Conservation (phyloP, 306 rosid genomes). For the Vigna angularis region DNA sequence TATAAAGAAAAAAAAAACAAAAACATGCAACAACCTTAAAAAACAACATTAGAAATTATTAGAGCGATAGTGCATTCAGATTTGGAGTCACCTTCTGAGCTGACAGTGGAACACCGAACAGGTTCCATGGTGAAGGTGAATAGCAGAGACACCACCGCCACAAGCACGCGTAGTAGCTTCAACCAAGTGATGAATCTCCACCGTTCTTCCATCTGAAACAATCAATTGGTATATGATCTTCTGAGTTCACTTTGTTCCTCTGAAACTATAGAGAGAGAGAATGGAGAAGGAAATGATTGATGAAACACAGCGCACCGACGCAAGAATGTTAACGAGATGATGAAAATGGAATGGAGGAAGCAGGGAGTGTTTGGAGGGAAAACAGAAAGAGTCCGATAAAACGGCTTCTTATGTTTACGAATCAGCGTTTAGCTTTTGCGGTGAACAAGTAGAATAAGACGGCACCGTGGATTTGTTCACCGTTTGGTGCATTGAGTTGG, state of each 20-base stretch:
- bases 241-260: neutral
- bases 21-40: neutral
- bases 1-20: neutral
- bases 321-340: conserved; percentile 15
- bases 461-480: conserved; percentile 25
- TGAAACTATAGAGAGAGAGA: neutral
- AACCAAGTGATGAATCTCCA: conserved; percentile 49
- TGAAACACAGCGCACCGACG: conserved; percentile 9
- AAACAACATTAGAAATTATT: neutral
- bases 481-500: conserved; percentile 36
- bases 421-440: conserved; percentile 32
- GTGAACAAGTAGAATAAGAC: neutral
- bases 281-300: neutral
- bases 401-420: neutral
- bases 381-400: conserved; percentile 37
- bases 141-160: conserved; percentile 36
- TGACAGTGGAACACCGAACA: conserved; percentile 53
- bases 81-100: conserved; percentile 51
- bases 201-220: conserved; percentile 47
- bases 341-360: conserved; percentile 1
- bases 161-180: conserved; percentile 40
- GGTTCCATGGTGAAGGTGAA: conserved; percentile 29
- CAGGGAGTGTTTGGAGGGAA: conserved; percentile 11
- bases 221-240: neutral
- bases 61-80: neutral